Conservation (phyloP, 345 rosid genomes). For the Lumnitzera littorea region DNA sequence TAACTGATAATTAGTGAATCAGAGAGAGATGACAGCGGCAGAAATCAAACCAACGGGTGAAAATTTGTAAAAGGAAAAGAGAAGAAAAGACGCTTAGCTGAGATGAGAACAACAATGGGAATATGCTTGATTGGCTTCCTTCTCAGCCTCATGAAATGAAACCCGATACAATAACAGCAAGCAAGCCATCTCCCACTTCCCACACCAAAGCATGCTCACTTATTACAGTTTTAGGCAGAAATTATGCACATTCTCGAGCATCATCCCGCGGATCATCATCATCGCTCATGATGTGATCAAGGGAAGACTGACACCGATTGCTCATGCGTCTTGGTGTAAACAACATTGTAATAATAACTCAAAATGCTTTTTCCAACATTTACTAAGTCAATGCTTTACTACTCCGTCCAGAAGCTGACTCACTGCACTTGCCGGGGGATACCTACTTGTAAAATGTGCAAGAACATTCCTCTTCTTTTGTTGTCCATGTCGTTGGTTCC, state of each 20-base stretch:
- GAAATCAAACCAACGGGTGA: too few relatives aligned
- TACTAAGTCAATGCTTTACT: constrained; percentile 16
- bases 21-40: too few relatives aligned
- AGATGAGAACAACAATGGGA: too few relatives aligned
- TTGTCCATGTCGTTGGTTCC: constrained; percentile 34
- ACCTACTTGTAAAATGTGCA: constrained; percentile 17
- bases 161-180: too few relatives aligned
- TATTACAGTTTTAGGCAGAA: too few relatives aligned
- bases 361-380: constrained; percentile 19
- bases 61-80: too few relatives aligned
- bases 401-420: constrained; percentile 28
- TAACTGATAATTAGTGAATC: too few relatives aligned
- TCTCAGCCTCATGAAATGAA: too few relatives aligned
- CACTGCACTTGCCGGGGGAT: constrained; percentile 9
- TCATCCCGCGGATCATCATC: constrained; percentile 15
- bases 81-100: too few relatives aligned
- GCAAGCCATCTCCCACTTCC: too few relatives aligned
- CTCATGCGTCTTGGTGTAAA: constrained; percentile 25
- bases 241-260: neutral
- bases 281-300: constrained; percentile 22
- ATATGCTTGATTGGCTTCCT: too few relatives aligned
- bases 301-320: constrained; percentile 12
- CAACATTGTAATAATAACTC: constrained; percentile 37
- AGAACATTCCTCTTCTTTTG: constrained; percentile 22
- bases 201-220: too few relatives aligned